Conservation (phyloP, 495 filamentous ascomycete genomes). For the Tuber aestivum region DNA sequence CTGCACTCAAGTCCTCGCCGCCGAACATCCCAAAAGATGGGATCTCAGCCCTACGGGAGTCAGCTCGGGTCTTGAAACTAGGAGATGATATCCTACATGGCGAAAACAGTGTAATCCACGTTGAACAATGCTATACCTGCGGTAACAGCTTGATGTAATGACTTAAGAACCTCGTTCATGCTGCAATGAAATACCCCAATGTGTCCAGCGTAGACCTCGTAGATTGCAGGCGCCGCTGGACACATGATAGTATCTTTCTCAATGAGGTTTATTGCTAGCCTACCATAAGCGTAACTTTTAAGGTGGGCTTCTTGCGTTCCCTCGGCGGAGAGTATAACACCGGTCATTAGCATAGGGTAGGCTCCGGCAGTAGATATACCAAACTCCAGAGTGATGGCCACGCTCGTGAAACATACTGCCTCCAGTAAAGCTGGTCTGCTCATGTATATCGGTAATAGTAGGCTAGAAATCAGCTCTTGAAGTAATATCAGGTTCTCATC, state of each 20-base stretch:
- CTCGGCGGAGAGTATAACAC: conserved; percentile 36
- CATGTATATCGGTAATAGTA: conserved; percentile 42
- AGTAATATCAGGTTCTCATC: conserved; percentile 42
- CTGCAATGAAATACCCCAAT: conserved; percentile 42
- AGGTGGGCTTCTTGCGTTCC: conserved; percentile 37
- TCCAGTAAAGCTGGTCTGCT: conserved; percentile 37
- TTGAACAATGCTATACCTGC: conserved; percentile 41
- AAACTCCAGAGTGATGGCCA: conserved; percentile 41
- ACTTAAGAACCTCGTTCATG: conserved; percentile 39
- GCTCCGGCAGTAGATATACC: conserved; percentile 41
- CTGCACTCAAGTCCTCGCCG: conserved; percentile 29
- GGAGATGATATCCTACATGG: conserved; percentile 25
- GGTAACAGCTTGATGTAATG: conserved; percentile 38
- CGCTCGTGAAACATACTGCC: conserved; percentile 42
- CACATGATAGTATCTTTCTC: conserved; percentile 35
- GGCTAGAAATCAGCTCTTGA: conserved; percentile 41
- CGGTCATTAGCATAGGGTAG: conserved; percentile 41
- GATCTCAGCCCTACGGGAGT: conserved; percentile 35
- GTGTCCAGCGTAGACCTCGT: conserved; percentile 41
- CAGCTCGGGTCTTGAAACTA: conserved; percentile 7
- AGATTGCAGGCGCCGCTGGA: conserved; percentile 40
- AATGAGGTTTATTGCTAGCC: conserved; percentile 38
- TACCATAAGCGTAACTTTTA: conserved; percentile 40
- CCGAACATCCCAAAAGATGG: conserved; percentile 41
- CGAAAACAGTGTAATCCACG: conserved; percentile 42